Percentiles rank a stretch among this genome's conserved stretches.
phyloP scores from a whole-genome alignment of 768 basidiomycete genomes.

The Lentinula boryana region DNA sequence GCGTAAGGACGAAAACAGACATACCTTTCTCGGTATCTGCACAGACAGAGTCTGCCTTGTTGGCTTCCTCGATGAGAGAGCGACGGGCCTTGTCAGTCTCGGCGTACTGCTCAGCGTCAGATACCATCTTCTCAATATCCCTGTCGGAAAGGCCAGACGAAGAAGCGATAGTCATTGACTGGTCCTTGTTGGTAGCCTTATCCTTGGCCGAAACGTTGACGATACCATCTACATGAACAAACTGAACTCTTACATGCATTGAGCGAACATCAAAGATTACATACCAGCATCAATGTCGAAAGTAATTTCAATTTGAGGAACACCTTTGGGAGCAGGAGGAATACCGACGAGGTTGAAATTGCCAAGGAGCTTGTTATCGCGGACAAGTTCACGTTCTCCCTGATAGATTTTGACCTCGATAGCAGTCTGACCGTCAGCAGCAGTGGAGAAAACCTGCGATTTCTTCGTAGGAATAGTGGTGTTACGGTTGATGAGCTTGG shows the following conservation, averaged over 20 bases:
- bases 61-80: slow-evolving; percentile 88
- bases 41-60: slow-evolving; percentile 93
- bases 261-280: slow-evolving; percentile 13
- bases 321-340: slow-evolving; percentile 79
- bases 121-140: slow-evolving; percentile 96
- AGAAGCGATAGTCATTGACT: slow-evolving; percentile 96
- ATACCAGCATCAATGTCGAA: slow-evolving; percentile 95
- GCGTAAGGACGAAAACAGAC: slow-evolving; percentile 12
- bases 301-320: slow-evolving; percentile 83
- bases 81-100: slow-evolving; percentile 89
- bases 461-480: slow-evolving; percentile 99
- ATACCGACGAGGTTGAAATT: slow-evolving; percentile 99
- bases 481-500: slow-evolving; percentile 96
- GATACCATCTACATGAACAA: slow-evolving; percentile 63
- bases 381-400: slow-evolving; percentile 97
- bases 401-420: slow-evolving; percentile 99
- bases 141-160: slow-evolving; percentile 94
- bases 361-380: slow-evolving; percentile 97
- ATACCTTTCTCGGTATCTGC: slow-evolving; percentile 92
- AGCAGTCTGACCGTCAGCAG: slow-evolving; percentile 98
- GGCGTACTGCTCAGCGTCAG: slow-evolving; percentile 90
- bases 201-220: slow-evolving; percentile 97
- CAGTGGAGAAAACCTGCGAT: slow-evolving; percentile 97
- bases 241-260: background rate
- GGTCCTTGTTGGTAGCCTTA: slow-evolving; percentile 86